phyloP scores from a whole-genome alignment of 2,329 filamentous ascomycete genomes.

The Cladosporium sp. region DNA sequence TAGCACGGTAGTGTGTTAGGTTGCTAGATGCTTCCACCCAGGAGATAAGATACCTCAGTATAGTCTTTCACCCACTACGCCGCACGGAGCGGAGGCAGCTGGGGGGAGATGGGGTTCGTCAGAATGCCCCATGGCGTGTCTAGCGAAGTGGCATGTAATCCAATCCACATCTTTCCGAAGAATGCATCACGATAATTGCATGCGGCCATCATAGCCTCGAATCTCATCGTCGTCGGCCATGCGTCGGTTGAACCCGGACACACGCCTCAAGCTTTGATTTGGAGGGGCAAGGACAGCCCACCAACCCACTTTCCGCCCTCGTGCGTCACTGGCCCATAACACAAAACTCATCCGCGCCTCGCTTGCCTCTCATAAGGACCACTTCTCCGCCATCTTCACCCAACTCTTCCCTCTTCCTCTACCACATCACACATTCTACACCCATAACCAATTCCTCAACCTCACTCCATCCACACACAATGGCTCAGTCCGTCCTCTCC shows the following conservation, averaged over 20 bases:
- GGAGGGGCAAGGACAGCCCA: background rate
- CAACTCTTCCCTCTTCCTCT: background rate
- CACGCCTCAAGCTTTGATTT: background rate
- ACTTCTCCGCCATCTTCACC: background rate
- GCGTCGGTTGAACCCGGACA: background rate
- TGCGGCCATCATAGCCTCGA: background rate
- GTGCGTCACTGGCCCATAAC: slow-evolving; percentile 12
- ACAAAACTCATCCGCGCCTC: slow-evolving; percentile 4
- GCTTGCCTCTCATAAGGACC: background rate
- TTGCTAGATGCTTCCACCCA: slow-evolving; percentile 8
- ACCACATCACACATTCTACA: background rate
- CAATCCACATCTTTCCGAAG: background rate
- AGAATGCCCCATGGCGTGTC: background rate
- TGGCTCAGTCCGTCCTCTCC: slow-evolving; percentile 27
- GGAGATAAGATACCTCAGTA: too few species aligned
- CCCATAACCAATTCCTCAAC: background rate
- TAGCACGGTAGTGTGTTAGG: background rate
- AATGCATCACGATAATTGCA: slow-evolving; percentile 1
- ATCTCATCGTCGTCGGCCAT: background rate
- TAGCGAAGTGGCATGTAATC: background rate
- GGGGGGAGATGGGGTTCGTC: background rate
- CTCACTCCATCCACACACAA: slow-evolving; percentile 15
- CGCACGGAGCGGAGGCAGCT: too few species aligned
- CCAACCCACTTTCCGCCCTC: background rate
- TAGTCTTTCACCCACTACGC: too few species aligned